phyloP scores from a whole-genome alignment of 345 rosid genomes.

The Rhodamnia argentea region DNA sequence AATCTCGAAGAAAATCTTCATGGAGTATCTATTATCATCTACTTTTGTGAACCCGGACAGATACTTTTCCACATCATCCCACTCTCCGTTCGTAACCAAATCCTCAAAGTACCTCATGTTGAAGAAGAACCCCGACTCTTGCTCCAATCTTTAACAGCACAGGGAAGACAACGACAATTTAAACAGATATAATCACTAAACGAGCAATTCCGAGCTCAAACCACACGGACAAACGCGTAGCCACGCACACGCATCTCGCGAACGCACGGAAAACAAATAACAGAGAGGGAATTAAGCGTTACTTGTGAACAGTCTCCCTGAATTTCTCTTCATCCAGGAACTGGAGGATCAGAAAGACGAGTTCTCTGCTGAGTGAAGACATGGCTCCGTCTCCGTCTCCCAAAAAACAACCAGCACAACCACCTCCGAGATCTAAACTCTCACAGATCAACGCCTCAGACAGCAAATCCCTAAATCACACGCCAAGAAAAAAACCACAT shows the following conservation, averaged over 20 bases:
- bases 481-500: not conserved
- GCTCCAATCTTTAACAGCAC: constrained; percentile 51
- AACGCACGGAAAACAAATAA: not conserved
- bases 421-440: constrained; percentile 3
- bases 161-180: not conserved
- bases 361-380: constrained; percentile 80
- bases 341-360: constrained; percentile 83
- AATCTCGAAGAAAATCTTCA: constrained; percentile 87
- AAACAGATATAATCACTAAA: not conserved
- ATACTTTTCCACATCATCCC: constrained; percentile 88
- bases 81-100: constrained; percentile 79
- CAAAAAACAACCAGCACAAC: not conserved
- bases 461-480: not conserved
- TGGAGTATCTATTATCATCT: constrained; percentile 81
- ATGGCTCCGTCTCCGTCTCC: constrained; percentile 15
- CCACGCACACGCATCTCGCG: not conserved
- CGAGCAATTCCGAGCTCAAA: not conserved
- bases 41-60: constrained; percentile 72
- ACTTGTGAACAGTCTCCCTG: constrained; percentile 75
- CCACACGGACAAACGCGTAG: not conserved
- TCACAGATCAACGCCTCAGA: not conserved
- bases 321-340: constrained; percentile 85
- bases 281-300: not conserved
- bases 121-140: constrained; percentile 81
- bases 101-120: constrained; percentile 83